Conservation (phyloP, 2,329 filamentous ascomycete species). For the Colletotrichum cordylinicola region DNA sequence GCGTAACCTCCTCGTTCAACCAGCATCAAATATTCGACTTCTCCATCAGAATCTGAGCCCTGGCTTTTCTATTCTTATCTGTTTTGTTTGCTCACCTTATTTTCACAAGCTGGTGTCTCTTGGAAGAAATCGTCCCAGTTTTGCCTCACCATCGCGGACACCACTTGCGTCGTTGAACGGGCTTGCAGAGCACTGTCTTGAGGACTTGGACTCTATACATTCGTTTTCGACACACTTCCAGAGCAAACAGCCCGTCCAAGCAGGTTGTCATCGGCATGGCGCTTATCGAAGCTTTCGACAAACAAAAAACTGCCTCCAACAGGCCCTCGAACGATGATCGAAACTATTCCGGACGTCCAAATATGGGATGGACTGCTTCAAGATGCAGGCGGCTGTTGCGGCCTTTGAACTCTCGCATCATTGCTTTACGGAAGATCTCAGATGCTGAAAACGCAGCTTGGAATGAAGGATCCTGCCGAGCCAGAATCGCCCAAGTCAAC, state of each 20-base stretch:
- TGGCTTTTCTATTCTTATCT: neutral
- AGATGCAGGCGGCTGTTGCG: conserved; percentile 53
- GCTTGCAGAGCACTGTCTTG: neutral
- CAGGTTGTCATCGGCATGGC: neutral
- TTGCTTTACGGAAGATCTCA: conserved; percentile 41
- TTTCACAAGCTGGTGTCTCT: neutral
- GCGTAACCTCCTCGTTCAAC: neutral
- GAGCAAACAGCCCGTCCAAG: neutral
- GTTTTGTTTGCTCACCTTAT: neutral
- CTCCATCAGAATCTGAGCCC: neutral
- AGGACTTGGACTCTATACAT: neutral
- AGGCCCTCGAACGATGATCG: neutral
- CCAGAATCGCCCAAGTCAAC: neutral
- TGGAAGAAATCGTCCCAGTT: neutral
- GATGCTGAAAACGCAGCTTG: conserved; percentile 19
- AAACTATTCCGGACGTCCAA: neutral
- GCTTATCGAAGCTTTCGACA: neutral
- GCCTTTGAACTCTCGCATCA: conserved; percentile 49
- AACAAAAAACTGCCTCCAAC: neutral
- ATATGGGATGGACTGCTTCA: conserved; percentile 47
- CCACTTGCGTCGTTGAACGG: neutral
- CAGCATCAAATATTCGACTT: neutral
- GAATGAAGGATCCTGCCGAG: neutral
- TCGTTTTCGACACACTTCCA: neutral
- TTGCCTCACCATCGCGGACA: neutral